A percentile compares a stretch with the other conserved stretches of the same genome.
These are phyloP conservation scores for Lichtheimia hyalospora DNA, from an alignment of 371 early-diverging fungal species.

Conservation along the genomic window DNA sequence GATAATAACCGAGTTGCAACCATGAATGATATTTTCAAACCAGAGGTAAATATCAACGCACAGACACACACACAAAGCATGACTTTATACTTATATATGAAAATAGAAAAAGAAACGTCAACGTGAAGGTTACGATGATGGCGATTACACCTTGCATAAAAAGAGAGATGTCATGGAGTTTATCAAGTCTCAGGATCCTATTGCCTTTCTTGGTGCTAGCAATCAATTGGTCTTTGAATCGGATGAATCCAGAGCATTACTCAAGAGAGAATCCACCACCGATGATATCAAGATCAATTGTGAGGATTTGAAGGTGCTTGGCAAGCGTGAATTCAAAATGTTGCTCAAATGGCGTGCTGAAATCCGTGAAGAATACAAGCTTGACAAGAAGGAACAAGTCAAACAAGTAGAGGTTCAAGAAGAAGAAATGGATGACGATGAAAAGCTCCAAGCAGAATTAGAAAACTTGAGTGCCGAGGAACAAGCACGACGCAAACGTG, in stretches of 20 bases:
- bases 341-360: slow-evolving; percentile 87
- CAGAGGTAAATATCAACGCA: slow-evolving; percentile 51
- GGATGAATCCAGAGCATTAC: slow-evolving; percentile 59
- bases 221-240: slow-evolving; percentile 76
- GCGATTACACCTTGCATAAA: slow-evolving; percentile 84
- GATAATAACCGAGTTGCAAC: slow-evolving; percentile 56
- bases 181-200: slow-evolving; percentile 75
- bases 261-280: slow-evolving; percentile 71
- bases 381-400: slow-evolving; percentile 52
- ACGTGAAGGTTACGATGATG: slow-evolving; percentile 97
- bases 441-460: slow-evolving; percentile 59
- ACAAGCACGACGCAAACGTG: slow-evolving; percentile 56
- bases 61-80: too few species aligned
- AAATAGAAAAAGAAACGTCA: slow-evolving; percentile 77
- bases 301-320: slow-evolving; percentile 90
- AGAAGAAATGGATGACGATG: slow-evolving; percentile 61
- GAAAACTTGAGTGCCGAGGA: slow-evolving; percentile 61
- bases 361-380: slow-evolving; percentile 61
- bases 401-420: slow-evolving; percentile 45
- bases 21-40: slow-evolving; percentile 74
- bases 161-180: slow-evolving; percentile 75
- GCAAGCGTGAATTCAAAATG: slow-evolving; percentile 88
- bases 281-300: slow-evolving; percentile 78
- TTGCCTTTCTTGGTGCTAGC: slow-evolving; percentile 71
- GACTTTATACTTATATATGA: background rate